phyloP scores from a whole-genome alignment of 495 filamentous ascomycete genomes.

The Margaritispora aquatica region DNA sequence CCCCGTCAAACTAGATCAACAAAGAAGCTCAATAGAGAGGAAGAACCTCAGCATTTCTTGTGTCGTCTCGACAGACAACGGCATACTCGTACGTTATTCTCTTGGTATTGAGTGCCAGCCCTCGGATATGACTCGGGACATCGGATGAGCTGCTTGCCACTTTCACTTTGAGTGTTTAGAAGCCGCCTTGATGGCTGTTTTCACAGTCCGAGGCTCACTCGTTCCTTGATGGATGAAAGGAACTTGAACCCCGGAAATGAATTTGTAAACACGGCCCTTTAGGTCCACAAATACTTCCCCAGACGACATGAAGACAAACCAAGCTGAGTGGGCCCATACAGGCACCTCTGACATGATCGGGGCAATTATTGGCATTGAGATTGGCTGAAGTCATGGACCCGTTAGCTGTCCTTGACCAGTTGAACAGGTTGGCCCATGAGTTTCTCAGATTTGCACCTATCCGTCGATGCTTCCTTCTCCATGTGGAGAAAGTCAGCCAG shows the following conservation, averaged over 20 bases:
- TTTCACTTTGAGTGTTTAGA: too few relatives aligned
- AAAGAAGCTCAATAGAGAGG: too few relatives aligned
- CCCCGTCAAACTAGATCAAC: background rate
- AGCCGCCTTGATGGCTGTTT: too few relatives aligned
- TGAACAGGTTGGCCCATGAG: too few relatives aligned
- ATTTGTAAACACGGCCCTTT: background rate
- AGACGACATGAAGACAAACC: background rate
- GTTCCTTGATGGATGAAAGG: background rate
- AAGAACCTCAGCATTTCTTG: background rate
- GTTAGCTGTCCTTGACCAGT: background rate
- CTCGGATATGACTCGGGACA: background rate
- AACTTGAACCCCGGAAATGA: background rate
- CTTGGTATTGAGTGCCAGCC: background rate
- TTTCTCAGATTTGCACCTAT: background rate
- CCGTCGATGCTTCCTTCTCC: background rate
- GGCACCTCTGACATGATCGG: background rate
- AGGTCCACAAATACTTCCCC: background rate
- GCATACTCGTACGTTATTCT: background rate
- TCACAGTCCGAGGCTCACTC: background rate
- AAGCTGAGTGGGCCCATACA: background rate
- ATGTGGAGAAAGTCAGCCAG: background rate
- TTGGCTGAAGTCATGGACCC: background rate
- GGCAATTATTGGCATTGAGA: background rate
- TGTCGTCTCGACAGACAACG: too few relatives aligned
- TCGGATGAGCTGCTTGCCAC: background rate